Evolutionary conservation across 192 early-diverging fungal genomes (phyloP), one percentile per base, ranked within the genome.

Genomic region (Phycomyces nitens): DNA sequence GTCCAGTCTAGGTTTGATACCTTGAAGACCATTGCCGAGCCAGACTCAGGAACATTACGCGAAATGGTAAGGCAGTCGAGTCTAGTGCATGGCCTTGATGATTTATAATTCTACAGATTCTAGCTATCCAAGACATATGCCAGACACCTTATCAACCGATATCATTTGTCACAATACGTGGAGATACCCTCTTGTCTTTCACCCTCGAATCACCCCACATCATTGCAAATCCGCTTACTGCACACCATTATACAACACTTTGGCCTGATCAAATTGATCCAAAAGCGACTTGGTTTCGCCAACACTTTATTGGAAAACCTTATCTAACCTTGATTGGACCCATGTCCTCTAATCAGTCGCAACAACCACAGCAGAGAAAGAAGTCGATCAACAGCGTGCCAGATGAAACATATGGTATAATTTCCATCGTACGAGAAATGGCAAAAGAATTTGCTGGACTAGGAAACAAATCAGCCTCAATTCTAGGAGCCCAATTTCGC

Each of bases 231-330:
- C 56, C 7, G 11, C 38, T 15, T n/a, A 58, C 2, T 7, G 20
- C 9, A 40, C 21, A 40, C 38, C 38, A 58, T 20, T 40, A 58
- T 29, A 42, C 3, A 39, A 29, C 3, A 18, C 56, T 18, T 20
- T 47, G 44, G 44, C 44, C 44, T 41, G 62, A 64, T 34, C 62
- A 64, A 42, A 52, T 58, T 62, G 68, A 64, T 56, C 21, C 43
- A 23, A 26, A 16, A n/a, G 62, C 56, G 1, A 52, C 26, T 1
- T 64, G 70, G 70, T 71, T 71, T 18, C 39, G 62, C 22, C 38
- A 50, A 16, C 56, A 71, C 60, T 71, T 71, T 24, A 43, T 55
- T 8, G 62, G 62, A 1, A 59, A 66, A 18, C 44, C 64, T 40
- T 71, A 71, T 42, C 21, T 54, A 8, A 54, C 39, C 24, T 11